Evolutionary conservation across 208 protist genomes (phyloP), one percentile per base, ranked within the genome.

Genomic region (Trypanosoma conorhini): DNA sequence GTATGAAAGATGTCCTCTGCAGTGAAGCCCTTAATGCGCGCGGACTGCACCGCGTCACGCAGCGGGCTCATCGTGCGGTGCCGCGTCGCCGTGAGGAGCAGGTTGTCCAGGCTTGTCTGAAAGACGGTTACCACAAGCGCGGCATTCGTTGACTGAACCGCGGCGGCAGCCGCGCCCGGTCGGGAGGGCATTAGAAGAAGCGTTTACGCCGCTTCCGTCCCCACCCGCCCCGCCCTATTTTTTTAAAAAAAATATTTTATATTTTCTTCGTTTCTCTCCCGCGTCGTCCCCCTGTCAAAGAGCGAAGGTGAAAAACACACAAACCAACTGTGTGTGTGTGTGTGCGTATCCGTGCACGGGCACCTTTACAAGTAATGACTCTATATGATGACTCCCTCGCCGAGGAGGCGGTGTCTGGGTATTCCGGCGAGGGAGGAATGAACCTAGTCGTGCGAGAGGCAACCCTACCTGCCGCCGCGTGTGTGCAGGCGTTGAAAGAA

Each of bases 61-160:
- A 91, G 75, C 17, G 78, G 66, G 21, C 50, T 58, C 33, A 91
- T 77, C 15, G 52, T 71, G 44, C 70, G 76, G 46, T 91, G 74
- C 59, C 82, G 79, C 2, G 81, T 87, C 5, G 82, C 72, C 58
- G 85, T 82, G 9, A 87, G 66, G 3, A 91, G 70, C 7, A 91
- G 72, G 28, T 38, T 76, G 3, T 91, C 82, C 21, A 91, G 74
- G 33, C 75, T 91, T 13, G 76, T 33, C 51, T 82, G 79, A 57
- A 91, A 91, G 26, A 66, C 76, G 2, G 79, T 66, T 7, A n/a
- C 58, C 57, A 68, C 67, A 35, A 74, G 52, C 21, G 67, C 24
- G 15, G 21, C 38, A 30, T 24, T 54, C 0, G 21, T 44, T 33
- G 56, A 21, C 31, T 52, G 63, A 17, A 54, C 33, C 1, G 38